Percentiles rank a stretch among this genome's conserved stretches.
phyloP scores from a whole-genome alignment of 192 early-diverging fungal species.

The Spizellomyces sp. region DNA sequence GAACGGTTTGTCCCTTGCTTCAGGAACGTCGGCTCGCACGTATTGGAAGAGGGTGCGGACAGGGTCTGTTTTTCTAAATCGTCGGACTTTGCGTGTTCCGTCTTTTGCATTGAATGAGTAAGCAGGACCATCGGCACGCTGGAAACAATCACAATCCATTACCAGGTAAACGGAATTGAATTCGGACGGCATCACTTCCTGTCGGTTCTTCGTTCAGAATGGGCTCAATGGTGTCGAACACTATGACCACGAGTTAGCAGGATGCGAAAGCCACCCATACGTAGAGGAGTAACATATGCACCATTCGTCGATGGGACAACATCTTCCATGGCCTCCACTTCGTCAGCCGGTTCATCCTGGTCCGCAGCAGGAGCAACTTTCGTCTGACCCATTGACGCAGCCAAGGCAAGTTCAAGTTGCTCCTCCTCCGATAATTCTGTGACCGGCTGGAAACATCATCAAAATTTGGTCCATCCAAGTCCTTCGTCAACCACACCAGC shows the following conservation, averaged over 20 bases:
- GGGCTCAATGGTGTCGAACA: conserved; percentile 31
- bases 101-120: conserved; percentile 36
- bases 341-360: conserved; percentile 27
- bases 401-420: conserved; percentile 80
- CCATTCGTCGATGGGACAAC: conserved; percentile 29
- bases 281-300: conserved; percentile 8
- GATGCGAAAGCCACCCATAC: conserved; percentile 10
- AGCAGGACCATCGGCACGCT: neutral
- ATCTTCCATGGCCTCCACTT: conserved; percentile 33
- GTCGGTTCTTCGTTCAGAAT: conserved; percentile 43
- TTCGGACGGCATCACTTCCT: conserved; percentile 66
- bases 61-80: conserved; percentile 72
- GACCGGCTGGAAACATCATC: conserved; percentile 36
- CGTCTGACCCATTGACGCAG: conserved; percentile 60
- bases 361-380: conserved; percentile 29
- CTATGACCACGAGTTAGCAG: conserved; percentile 29
- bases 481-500: too few species aligned
- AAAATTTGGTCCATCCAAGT: too few species aligned
- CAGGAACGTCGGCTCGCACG: conserved; percentile 72
- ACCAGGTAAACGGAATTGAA: conserved; percentile 81
- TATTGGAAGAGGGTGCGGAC: conserved; percentile 82
- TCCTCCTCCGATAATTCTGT: conserved; percentile 88
- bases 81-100: conserved; percentile 74
- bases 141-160: neutral
- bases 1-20: conserved; percentile 64